Evolutionary conservation across 2,329 filamentous ascomycete genomes (phyloP).

Genomic region (Phyllosticta paracitricarpa): DNA sequence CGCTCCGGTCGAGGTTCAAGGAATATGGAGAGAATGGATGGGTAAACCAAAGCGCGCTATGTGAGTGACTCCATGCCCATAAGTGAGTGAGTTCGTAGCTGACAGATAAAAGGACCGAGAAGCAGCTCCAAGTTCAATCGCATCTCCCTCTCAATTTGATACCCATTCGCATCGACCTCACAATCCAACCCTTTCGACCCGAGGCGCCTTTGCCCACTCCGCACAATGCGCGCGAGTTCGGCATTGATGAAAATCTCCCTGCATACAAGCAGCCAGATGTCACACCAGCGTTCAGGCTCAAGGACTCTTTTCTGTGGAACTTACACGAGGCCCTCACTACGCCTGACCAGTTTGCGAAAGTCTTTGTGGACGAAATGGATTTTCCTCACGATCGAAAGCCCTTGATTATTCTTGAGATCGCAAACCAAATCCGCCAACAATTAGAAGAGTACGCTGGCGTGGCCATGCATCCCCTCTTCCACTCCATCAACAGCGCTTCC

Average conservation of each 20-base stretch:
- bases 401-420: constrained; percentile 66
- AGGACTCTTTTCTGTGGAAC: constrained; percentile 97
- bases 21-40: constrained; percentile 95
- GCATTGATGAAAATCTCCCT: constrained; percentile 61
- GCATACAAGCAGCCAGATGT: constrained; percentile 71
- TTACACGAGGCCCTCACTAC: constrained; percentile 89
- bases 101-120: constrained; percentile 38
- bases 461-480: constrained; percentile 85
- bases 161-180: constrained; percentile 91
- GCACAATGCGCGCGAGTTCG: constrained; percentile 45
- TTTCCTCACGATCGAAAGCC: constrained; percentile 60
- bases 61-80: constrained; percentile 27
- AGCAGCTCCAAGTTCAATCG: constrained; percentile 55
- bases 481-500: constrained; percentile 35
- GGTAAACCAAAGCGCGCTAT: constrained; percentile 50
- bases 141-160: constrained; percentile 81
- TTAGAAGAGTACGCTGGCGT: constrained; percentile 94
- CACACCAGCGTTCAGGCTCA: constrained; percentile 76
- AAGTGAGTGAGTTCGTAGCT: neutral
- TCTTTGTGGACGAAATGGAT: constrained; percentile 85
- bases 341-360: constrained; percentile 89
- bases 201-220: constrained; percentile 55
- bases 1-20: constrained; percentile 72
- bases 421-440: constrained; percentile 88
- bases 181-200: constrained; percentile 69